Evolutionary conservation across 805 yeast genomes (phyloP).

Genomic region (Suhomyces prunicola): DNA sequence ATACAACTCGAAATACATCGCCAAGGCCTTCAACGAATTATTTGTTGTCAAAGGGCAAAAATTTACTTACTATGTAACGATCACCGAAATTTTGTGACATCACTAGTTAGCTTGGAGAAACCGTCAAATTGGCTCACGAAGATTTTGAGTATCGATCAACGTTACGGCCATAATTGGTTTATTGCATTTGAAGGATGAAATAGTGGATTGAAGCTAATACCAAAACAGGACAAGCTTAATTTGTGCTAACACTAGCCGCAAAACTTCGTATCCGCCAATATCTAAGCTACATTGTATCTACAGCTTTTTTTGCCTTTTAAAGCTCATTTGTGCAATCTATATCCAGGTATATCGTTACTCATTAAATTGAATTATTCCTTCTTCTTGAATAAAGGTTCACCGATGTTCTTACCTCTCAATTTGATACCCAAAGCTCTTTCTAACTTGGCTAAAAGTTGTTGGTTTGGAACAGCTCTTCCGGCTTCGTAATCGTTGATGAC

Average conservation of each 20-base stretch:
- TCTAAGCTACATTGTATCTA: neutral
- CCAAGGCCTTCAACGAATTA: neutral
- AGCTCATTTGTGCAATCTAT: neutral
- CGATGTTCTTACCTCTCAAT: conserved; percentile 93
- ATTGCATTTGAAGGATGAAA: no score
- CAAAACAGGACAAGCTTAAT: neutral
- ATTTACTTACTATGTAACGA: no score
- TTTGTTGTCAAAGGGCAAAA: neutral
- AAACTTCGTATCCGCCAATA: neutral
- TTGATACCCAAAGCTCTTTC: conserved; percentile 94
- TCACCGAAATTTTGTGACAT: neutral
- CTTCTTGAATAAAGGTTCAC: conserved; percentile 73
- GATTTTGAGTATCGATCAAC: no score
- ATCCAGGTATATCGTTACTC: conserved; percentile 1
- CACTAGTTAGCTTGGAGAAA: neutral
- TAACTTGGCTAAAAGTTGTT: conserved; percentile 86
- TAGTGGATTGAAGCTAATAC: neutral
- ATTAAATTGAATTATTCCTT: conserved; percentile 32
- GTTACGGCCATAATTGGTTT: no score
- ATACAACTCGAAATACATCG: neutral
- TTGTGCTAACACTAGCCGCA: neutral
- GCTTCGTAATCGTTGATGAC: conserved; percentile 95
- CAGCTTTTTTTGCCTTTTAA: neutral
- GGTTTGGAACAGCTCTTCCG: conserved; percentile 95
- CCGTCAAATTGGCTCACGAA: no score